phyloP scores from a whole-genome alignment of 1,284 basidiomycete genomes.

The Cystobasidium slooffiae region DNA sequence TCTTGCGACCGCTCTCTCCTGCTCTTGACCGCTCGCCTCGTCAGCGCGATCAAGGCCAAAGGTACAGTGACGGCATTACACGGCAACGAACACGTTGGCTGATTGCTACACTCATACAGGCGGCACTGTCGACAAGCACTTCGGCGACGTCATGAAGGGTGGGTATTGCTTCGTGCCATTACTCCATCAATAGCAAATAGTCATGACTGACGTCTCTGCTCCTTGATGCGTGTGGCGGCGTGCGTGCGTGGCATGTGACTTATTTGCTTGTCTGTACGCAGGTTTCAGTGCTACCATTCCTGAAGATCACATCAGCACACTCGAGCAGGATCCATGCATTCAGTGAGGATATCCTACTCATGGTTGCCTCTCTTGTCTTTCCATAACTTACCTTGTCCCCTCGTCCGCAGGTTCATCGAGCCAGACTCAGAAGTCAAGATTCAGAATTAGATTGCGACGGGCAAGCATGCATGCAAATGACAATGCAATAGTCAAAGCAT shows the following conservation, averaged over 20 bases:
- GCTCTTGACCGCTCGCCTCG: neutral
- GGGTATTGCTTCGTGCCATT: neutral
- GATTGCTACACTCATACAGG: slow-evolving; percentile 7
- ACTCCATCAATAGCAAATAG: neutral
- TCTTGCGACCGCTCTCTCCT: neutral
- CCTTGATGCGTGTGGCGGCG: too few species aligned
- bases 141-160: slow-evolving; percentile 43
- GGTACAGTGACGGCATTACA: neutral
- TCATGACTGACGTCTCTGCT: too few species aligned
- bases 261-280: neutral
- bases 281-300: slow-evolving; percentile 34
- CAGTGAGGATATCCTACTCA: slow-evolving; percentile 7
- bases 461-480: neutral
- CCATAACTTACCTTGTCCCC: neutral
- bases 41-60: slow-evolving; percentile 17
- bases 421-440: slow-evolving; percentile 30
- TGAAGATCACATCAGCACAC: slow-evolving; percentile 30
- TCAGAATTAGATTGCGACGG: slow-evolving; percentile 1
- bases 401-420: slow-evolving; percentile 23
- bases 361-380: neutral
- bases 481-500: neutral
- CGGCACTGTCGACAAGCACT: slow-evolving; percentile 40
- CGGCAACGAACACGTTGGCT: neutral
- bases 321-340: slow-evolving; percentile 25
- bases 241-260: too few species aligned